A percentile compares a stretch with the other conserved stretches of the same genome.
Conservation (phyloP, 352 stramenopile species). For the Pythium utonaiense region DNA sequence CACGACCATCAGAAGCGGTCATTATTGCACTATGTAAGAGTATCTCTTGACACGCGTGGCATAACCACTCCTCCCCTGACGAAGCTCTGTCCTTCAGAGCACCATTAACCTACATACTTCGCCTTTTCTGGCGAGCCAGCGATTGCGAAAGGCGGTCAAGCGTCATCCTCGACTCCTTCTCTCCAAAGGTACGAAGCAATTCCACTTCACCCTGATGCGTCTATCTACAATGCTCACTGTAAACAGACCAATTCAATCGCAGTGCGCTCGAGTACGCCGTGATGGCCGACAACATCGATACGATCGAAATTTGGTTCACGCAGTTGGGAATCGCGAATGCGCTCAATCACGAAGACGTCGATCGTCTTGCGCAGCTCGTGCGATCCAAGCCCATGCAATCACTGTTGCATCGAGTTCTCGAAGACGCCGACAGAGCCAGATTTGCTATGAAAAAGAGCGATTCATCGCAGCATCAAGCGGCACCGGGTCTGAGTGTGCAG, state of each 20-base stretch:
- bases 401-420: constrained; percentile 33
- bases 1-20: constrained; percentile 39
- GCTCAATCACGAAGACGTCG: constrained; percentile 27
- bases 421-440: constrained; percentile 29
- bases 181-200: constrained; percentile 3
- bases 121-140: neutral
- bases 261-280: constrained; percentile 49
- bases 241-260: constrained; percentile 39
- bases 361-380: constrained; percentile 31
- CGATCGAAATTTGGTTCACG: constrained; percentile 34
- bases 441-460: neutral
- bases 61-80: neutral
- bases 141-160: neutral
- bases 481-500: constrained; percentile 35
- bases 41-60: too few relatives aligned
- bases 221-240: neutral
- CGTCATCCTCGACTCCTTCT: neutral
- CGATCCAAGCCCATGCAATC: constrained; percentile 23
- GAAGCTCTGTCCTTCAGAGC: neutral
- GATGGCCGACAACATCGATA: constrained; percentile 29
- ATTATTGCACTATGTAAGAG: constrained; percentile 52
- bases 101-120: neutral
- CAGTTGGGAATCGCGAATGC: constrained; percentile 25
- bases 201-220: neutral
- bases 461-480: neutral